Conservation (phyloP, 306 rosid genomes). For the Fagus crenata region DNA sequence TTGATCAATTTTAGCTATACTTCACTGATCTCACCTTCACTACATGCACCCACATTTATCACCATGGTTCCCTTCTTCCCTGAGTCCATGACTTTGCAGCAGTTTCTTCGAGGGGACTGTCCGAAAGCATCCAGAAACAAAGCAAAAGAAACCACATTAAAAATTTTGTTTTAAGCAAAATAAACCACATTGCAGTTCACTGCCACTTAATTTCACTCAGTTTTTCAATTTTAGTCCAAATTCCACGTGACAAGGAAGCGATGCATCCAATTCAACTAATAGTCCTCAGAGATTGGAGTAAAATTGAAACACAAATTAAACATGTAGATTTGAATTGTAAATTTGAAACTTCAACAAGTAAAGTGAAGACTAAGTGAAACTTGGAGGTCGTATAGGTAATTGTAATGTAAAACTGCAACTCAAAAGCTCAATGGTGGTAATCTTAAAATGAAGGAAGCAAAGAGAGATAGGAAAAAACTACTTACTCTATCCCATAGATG, state of each 20-base stretch:
- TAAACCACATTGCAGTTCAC: no score
- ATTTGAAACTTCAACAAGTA: neutral
- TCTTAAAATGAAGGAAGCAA: neutral
- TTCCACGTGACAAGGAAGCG: neutral
- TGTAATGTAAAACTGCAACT: neutral
- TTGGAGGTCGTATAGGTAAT: neutral
- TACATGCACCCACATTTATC: conserved; percentile 77
- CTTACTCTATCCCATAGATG: conserved; percentile 89
- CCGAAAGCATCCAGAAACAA: conserved; percentile 14
- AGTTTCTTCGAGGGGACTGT: conserved; percentile 92
- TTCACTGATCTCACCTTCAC: conserved; percentile 71
- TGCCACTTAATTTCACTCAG: neutral
- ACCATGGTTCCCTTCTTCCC: conserved; percentile 57
- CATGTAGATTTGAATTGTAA: neutral
- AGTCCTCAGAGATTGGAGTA: neutral
- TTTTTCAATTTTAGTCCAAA: neutral
- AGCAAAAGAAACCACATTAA: conserved; percentile 21
- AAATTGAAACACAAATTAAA: neutral
- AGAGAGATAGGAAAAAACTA: conserved; percentile 11
- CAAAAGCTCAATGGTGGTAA: neutral
- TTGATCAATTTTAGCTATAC: conserved; percentile 16
- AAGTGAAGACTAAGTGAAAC: neutral
- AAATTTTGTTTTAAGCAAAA: neutral
- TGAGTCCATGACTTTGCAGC: conserved; percentile 73
- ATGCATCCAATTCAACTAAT: neutral